Evolutionary conservation across 345 rosid genomes (phyloP).

Genomic region (Eucalyptus shirleyi): DNA sequence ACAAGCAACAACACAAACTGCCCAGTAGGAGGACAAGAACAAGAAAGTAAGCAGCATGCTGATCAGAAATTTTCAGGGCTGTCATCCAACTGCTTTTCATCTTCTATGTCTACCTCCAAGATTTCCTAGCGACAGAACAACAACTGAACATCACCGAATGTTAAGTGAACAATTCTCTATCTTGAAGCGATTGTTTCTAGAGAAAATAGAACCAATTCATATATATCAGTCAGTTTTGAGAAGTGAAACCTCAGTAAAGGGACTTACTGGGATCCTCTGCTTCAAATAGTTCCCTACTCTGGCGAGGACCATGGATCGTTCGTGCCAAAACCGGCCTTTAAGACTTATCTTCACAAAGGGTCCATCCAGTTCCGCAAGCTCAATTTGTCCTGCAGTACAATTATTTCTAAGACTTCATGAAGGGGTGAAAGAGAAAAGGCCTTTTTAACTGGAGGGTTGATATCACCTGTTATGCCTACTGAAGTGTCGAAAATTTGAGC

Average conservation of each 20-base stretch:
- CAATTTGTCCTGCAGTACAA: constrained; percentile 34
- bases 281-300: constrained; percentile 80
- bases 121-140: constrained; percentile 34
- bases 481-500: constrained; percentile 66
- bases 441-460: neutral
- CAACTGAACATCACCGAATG: neutral
- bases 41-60: neutral
- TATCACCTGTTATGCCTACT: constrained; percentile 83
- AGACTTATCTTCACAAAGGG: constrained; percentile 82
- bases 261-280: constrained; percentile 81
- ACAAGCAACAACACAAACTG: neutral
- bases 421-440: neutral
- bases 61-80: constrained; percentile 78
- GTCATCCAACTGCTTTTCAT: constrained; percentile 82
- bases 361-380: constrained; percentile 84
- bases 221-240: neutral
- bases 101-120: constrained; percentile 80
- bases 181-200: neutral
- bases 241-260: neutral
- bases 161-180: neutral
- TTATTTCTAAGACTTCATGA: neutral
- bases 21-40: neutral
- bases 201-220: neutral
- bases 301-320: constrained; percentile 66
- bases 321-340: constrained; percentile 86